phyloP scores from a whole-genome alignment of 192 early-diverging fungal species.

The Chytriomyces confervae region DNA sequence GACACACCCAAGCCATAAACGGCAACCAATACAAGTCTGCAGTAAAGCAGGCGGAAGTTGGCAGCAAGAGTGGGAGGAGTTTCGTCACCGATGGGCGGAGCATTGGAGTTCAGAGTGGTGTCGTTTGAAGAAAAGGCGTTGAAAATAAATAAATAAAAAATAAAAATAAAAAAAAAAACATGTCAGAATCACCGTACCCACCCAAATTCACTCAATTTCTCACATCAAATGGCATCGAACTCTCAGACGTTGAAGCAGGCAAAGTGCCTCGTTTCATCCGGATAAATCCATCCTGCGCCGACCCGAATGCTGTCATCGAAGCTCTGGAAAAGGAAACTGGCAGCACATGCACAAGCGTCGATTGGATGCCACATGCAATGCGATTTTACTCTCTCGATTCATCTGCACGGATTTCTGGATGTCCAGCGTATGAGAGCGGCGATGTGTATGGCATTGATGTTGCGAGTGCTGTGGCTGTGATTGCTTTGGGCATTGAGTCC shows the following conservation, averaged over 20 bases:
- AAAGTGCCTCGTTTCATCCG: conserved; percentile 79
- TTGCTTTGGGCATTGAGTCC: conserved; percentile 71
- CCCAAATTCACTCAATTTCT: conserved; percentile 71
- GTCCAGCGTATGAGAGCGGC: conserved; percentile 34
- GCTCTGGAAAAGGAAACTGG: conserved; percentile 53
- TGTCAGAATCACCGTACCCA: neutral
- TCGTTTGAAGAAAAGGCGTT: no score
- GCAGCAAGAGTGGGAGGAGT: no score
- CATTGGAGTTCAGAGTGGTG: no score
- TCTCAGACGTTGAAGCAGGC: conserved; percentile 62
- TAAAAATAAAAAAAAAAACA: neutral
- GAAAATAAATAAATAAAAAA: no score
- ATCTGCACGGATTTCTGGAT: conserved; percentile 40
- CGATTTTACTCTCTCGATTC: conserved; percentile 63
- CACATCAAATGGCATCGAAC: conserved; percentile 71
- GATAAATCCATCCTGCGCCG: conserved; percentile 55
- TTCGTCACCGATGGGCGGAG: no score
- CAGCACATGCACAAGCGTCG: conserved; percentile 54
- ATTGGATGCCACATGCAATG: conserved; percentile 27
- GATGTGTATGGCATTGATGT: conserved; percentile 77
- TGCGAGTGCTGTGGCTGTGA: conserved; percentile 83
- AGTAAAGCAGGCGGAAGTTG: no score
- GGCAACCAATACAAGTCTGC: no score
- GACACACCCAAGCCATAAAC: no score
- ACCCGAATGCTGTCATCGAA: conserved; percentile 33